Evolutionary conservation across 2,329 filamentous ascomycete species (phyloP).

Genomic region (Pseudopithomyces chartarum): DNA sequence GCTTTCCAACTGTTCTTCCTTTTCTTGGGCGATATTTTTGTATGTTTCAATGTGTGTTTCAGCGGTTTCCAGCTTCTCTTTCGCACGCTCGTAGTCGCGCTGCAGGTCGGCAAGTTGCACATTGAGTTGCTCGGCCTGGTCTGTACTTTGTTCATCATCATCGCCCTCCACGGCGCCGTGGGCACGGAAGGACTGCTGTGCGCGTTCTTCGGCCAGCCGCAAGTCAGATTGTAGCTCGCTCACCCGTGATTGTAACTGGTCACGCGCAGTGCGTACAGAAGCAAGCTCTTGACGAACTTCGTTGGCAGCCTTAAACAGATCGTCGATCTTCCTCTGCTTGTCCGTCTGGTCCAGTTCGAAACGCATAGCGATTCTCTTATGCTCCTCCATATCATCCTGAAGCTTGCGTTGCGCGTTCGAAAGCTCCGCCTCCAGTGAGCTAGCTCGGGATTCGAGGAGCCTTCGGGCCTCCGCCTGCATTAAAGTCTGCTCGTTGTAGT

Average conservation of each 20-base stretch:
- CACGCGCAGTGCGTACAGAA: constrained; percentile 81
- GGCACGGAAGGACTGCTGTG: constrained; percentile 71
- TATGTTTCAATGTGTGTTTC: constrained; percentile 85
- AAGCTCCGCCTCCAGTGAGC: constrained; percentile 79
- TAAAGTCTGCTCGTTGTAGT: constrained; percentile 90
- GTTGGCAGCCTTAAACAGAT: constrained; percentile 79
- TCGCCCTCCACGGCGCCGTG: constrained; percentile 48
- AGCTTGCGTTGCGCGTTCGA: constrained; percentile 80
- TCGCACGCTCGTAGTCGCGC: constrained; percentile 81
- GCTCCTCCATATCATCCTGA: constrained; percentile 80
- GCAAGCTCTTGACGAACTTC: constrained; percentile 86
- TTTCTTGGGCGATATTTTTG: constrained; percentile 81
- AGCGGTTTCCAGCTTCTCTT: constrained; percentile 78
- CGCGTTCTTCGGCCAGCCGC: constrained; percentile 85
- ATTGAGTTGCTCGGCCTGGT: constrained; percentile 77
- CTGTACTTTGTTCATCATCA: constrained; percentile 60
- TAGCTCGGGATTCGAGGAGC: constrained; percentile 76
- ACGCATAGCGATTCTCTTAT: constrained; percentile 78
- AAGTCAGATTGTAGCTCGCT: constrained; percentile 89
- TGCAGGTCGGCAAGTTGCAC: constrained; percentile 85
- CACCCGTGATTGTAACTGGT: constrained; percentile 86
- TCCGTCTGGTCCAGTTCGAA: constrained; percentile 92
- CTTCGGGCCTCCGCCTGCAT: constrained; percentile 81
- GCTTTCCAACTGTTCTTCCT: constrained; percentile 84
- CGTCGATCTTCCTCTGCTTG: constrained; percentile 88